Evolutionary conservation across 306 rosid genomes (phyloP).

Genomic region (Castanea sativa): DNA sequence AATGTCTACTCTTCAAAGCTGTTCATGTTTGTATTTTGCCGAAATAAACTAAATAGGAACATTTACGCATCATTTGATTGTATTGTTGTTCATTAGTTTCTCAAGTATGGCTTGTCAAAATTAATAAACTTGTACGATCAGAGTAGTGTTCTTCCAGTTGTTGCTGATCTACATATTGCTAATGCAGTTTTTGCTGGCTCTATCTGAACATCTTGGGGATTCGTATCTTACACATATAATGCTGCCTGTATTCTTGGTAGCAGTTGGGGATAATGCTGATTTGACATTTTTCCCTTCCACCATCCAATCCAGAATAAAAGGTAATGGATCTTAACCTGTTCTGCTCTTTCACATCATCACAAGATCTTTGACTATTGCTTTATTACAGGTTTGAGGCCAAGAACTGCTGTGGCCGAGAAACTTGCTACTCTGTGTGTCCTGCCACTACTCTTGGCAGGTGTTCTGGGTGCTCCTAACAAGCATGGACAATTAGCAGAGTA

Average conservation of each 20-base stretch:
- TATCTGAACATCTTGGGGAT: slow-evolving; percentile 79
- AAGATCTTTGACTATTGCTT: slow-evolving; percentile 25
- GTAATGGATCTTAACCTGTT: slow-evolving; percentile 29
- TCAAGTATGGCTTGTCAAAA: no score
- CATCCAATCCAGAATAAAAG: slow-evolving; percentile 72
- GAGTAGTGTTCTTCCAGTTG: slow-evolving; percentile 17
- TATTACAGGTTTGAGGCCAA: slow-evolving; percentile 72
- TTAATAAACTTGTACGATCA: neutral
- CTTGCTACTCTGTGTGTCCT: slow-evolving; percentile 81
- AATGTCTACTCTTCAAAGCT: slow-evolving; percentile 22
- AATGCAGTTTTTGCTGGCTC: slow-evolving; percentile 82
- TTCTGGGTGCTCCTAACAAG: slow-evolving; percentile 78
- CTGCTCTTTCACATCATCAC: slow-evolving; percentile 19
- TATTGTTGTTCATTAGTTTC: no score
- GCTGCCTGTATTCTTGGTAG: slow-evolving; percentile 81
- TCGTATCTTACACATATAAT: slow-evolving; percentile 74
- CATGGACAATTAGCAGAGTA: slow-evolving; percentile 54
- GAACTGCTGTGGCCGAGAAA: slow-evolving; percentile 70
- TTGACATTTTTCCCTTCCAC: slow-evolving; percentile 71
- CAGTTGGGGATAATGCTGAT: slow-evolving; percentile 75
- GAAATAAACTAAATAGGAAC: no score
- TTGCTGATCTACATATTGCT: slow-evolving; percentile 30
- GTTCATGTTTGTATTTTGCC: neutral
- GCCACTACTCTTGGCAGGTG: slow-evolving; percentile 88
- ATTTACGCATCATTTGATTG: no score